A percentile compares a stretch with the other conserved stretches of the same genome.
phyloP scores from a whole-genome alignment of 352 stramenopile species.

The Phytophthora sojae region DNA sequence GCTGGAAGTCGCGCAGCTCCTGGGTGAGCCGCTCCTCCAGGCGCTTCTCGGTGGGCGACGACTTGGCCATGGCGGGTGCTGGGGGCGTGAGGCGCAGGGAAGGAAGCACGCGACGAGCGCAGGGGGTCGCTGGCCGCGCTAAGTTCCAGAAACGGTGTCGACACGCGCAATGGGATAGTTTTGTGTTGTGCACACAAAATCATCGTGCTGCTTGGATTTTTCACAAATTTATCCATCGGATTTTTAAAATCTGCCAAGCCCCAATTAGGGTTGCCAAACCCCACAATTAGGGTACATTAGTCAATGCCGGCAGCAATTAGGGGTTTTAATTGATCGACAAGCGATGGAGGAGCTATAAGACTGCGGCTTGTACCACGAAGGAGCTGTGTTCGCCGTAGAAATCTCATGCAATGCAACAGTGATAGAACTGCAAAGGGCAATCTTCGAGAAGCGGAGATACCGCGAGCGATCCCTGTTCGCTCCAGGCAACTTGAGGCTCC shows the following conservation, averaged over 20 bases:
- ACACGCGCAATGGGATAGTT: not conserved
- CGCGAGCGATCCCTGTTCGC: too few relatives aligned
- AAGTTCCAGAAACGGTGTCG: constrained; percentile 1
- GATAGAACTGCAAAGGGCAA: too few relatives aligned
- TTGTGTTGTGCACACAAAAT: not conserved
- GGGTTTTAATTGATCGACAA: too few relatives aligned
- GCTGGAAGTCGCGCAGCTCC: constrained; percentile 89
- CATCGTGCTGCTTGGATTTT: not conserved
- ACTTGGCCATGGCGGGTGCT: constrained; percentile 31
- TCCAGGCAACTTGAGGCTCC: too few relatives aligned
- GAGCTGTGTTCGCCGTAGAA: too few relatives aligned
- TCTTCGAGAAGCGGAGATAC: too few relatives aligned
- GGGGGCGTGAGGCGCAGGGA: not conserved
- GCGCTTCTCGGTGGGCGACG: constrained; percentile 71
- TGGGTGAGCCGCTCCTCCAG: constrained; percentile 87
- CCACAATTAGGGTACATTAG: too few relatives aligned
- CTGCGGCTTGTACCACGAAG: too few relatives aligned
- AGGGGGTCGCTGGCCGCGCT: constrained; percentile 18
- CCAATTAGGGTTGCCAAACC: too few relatives aligned
- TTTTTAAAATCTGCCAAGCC: not conserved
- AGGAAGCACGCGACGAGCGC: constrained; percentile 3
- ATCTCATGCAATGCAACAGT: too few relatives aligned
- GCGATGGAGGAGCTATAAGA: too few relatives aligned
- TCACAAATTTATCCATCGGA: not conserved
- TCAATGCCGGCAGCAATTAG: too few relatives aligned